Evolutionary conservation across 352 stramenopile species (phyloP).

Genomic region (Pythium rhizo-oryzae): DNA sequence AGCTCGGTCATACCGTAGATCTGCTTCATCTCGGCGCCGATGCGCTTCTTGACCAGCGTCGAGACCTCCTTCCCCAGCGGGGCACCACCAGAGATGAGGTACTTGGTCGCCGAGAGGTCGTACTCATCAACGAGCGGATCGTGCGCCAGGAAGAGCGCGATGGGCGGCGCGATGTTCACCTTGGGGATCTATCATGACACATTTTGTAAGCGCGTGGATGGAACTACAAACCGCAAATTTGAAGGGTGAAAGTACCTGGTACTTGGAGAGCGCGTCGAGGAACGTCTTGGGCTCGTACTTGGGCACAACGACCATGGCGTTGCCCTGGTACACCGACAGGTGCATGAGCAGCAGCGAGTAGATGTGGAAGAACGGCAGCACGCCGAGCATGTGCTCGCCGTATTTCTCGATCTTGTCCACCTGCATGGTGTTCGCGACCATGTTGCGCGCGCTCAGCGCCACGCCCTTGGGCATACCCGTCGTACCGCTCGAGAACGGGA

Average conservation of each 20-base stretch:
- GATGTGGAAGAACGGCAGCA: slow-evolving; percentile 97
- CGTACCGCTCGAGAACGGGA: slow-evolving; percentile 96
- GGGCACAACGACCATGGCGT: slow-evolving; percentile 84
- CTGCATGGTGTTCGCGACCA: slow-evolving; percentile 92
- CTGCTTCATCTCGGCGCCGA: slow-evolving; percentile 47
- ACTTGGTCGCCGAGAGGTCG: slow-evolving; percentile 82
- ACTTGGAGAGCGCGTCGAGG: slow-evolving; percentile 71
- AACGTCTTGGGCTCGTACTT: slow-evolving; percentile 91
- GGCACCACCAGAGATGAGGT: slow-evolving; percentile 73
- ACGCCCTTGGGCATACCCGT: slow-evolving; percentile 89
- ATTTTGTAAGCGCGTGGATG: too few species aligned
- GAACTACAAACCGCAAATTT: too few species aligned
- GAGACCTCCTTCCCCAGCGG: slow-evolving; percentile 71
- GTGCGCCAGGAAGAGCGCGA: slow-evolving; percentile 84
- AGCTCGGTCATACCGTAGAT: slow-evolving; percentile 48
- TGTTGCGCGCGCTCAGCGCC: slow-evolving; percentile 85
- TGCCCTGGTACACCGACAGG: slow-evolving; percentile 75
- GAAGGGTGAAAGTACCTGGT: slow-evolving; percentile 31
- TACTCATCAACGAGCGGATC: slow-evolving; percentile 92
- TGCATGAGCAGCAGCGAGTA: slow-evolving; percentile 90
- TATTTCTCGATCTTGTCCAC: slow-evolving; percentile 66
- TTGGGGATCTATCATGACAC: slow-evolving; percentile 8
- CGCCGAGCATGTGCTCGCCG: slow-evolving; percentile 45
- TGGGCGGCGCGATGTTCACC: slow-evolving; percentile 86
- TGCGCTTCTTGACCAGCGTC: slow-evolving; percentile 45